Percentiles rank a stretch among this genome's conserved stretches.
phyloP scores from a whole-genome alignment of 305 asterid genomes.

The Withania somnifera region DNA sequence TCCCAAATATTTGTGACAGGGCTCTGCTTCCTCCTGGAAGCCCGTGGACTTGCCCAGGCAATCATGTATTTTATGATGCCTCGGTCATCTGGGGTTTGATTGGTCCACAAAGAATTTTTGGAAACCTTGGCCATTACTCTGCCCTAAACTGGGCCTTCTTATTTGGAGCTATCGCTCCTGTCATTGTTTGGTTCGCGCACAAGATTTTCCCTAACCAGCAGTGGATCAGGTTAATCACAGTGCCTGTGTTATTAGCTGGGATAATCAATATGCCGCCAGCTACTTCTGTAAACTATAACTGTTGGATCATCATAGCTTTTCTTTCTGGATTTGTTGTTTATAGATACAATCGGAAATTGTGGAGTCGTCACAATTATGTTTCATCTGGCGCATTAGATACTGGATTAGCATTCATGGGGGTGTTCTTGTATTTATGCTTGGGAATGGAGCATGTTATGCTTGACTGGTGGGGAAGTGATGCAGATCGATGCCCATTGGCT shows the following conservation, averaged over 20 bases:
- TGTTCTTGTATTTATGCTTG: constrained; percentile 57
- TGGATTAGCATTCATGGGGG: constrained; percentile 95
- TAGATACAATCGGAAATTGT: constrained; percentile 54
- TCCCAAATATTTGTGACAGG: constrained; percentile 80
- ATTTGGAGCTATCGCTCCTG: constrained; percentile 66
- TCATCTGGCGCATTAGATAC: constrained; percentile 89
- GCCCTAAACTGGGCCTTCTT: constrained; percentile 78
- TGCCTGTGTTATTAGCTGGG: constrained; percentile 64
- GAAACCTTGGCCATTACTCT: constrained; percentile 75
- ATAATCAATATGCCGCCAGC: constrained; percentile 85
- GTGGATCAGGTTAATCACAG: constrained; percentile 52
- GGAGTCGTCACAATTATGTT: constrained; percentile 86
- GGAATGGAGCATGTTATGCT: constrained; percentile 56
- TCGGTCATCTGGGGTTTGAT: constrained; percentile 93
- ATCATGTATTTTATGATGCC: constrained; percentile 88
- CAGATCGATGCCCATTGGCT: constrained; percentile 85
- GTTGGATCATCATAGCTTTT: constrained; percentile 83
- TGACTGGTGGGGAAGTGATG: constrained; percentile 83
- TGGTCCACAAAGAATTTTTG: constrained; percentile 80
- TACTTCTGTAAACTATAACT: constrained; percentile 76
- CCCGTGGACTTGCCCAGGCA: constrained; percentile 94
- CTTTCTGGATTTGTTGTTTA: constrained; percentile 62
- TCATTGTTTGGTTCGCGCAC: constrained; percentile 54
- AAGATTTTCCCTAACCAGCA: constrained; percentile 57
- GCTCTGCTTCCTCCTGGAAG: constrained; percentile 60